phyloP scores from a whole-genome alignment of 805 yeast genomes.

The Candida corydali region DNA sequence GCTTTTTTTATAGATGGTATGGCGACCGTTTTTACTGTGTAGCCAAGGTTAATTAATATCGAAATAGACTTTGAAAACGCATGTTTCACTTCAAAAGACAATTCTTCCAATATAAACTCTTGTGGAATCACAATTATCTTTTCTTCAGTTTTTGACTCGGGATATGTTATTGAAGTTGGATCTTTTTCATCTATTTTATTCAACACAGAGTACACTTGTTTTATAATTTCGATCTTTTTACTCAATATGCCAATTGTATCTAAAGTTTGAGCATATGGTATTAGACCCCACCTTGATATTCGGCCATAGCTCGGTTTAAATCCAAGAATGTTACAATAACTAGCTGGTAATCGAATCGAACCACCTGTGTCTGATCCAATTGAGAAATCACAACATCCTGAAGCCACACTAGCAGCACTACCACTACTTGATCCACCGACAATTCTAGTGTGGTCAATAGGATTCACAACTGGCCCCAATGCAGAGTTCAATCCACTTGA shows the following conservation, averaged over 20 bases:
- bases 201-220: slow-evolving; percentile 49
- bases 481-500: slow-evolving; percentile 55
- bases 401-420: slow-evolving; percentile 86
- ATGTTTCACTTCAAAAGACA: slow-evolving; percentile 43
- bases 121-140: slow-evolving; percentile 68
- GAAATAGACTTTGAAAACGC: slow-evolving; percentile 46
- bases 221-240: slow-evolving; percentile 40
- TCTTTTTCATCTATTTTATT: slow-evolving; percentile 68
- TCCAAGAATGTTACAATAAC: slow-evolving; percentile 79
- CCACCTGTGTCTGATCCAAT: slow-evolving; percentile 98
- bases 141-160: slow-evolving; percentile 24
- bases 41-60: slow-evolving; percentile 43
- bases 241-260: slow-evolving; percentile 91
- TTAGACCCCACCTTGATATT: slow-evolving; percentile 85
- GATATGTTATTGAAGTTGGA: slow-evolving; percentile 65
- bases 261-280: slow-evolving; percentile 88
- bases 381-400: slow-evolving; percentile 64
- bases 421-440: slow-evolving; percentile 98
- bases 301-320: slow-evolving; percentile 94
- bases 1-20: slow-evolving; percentile 64
- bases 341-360: slow-evolving; percentile 87
- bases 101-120: slow-evolving; percentile 58
- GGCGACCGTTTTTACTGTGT: slow-evolving; percentile 58
- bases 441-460: slow-evolving; percentile 26
- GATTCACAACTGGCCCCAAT: slow-evolving; percentile 59